phyloP scores from a whole-genome alignment of 140 eudicot genomes.

The Flaveria floridana region DNA sequence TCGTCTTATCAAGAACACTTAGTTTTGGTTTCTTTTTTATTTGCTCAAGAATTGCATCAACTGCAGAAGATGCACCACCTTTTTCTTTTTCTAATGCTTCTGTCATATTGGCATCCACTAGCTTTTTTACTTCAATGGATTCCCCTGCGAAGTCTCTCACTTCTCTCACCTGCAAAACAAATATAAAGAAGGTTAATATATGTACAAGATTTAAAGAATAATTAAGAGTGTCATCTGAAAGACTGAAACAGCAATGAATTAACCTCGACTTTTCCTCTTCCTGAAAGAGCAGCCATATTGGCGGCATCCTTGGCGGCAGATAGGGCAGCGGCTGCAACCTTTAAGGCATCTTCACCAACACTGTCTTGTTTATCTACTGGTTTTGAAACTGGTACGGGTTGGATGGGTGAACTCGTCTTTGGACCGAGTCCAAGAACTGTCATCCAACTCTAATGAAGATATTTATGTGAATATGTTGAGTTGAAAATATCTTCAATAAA shows the following conservation, averaged over 20 bases:
- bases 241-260: slow-evolving; percentile 6
- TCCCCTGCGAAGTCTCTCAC: slow-evolving; percentile 91
- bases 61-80: slow-evolving; percentile 60
- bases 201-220: not conserved
- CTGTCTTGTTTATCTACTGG: slow-evolving; percentile 40
- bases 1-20: slow-evolving; percentile 94
- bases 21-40: slow-evolving; percentile 85
- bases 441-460: slow-evolving; percentile 75
- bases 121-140: slow-evolving; percentile 75
- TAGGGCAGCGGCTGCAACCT: slow-evolving; percentile 93
- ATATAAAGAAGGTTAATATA: not conserved
- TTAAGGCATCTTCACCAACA: slow-evolving; percentile 60
- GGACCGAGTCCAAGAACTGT: slow-evolving; percentile 69
- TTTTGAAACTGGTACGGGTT: slow-evolving; percentile 20
- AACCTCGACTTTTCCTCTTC: slow-evolving; percentile 86
- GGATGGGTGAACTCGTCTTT: slow-evolving; percentile 42
- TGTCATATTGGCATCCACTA: slow-evolving; percentile 61
- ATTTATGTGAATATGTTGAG: slow-evolving; percentile 6
- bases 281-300: slow-evolving; percentile 45
- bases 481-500: not conserved
- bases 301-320: slow-evolving; percentile 84
- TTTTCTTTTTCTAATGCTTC: slow-evolving; percentile 76
- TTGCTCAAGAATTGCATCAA: slow-evolving; percentile 91
- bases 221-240: not conserved
- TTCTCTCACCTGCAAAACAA: slow-evolving; percentile 59